These are phyloP conservation scores for Zalaria obscura DNA, from an alignment of 2,329 filamentous ascomycete genomes.

Conservation along the genomic window DNA sequence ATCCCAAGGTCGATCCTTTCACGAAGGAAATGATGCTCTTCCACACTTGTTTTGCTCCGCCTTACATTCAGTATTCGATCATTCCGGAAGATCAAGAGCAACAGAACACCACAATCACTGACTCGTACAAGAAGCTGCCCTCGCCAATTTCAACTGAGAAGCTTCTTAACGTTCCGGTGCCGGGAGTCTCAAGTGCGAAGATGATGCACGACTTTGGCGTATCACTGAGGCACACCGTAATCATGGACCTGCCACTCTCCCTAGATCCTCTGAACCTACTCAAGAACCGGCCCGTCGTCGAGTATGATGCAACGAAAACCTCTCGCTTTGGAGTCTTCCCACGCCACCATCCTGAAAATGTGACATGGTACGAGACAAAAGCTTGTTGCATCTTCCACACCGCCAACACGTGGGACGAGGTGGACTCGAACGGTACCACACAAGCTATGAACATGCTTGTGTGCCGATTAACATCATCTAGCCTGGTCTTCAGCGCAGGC, in stretches of 20 bases:
- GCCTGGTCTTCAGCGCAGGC: slow-evolving; percentile 49
- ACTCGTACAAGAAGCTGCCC: slow-evolving; percentile 8
- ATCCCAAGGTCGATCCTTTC: slow-evolving; percentile 50
- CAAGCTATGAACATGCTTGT: slow-evolving; percentile 47
- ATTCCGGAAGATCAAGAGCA: slow-evolving; percentile 23
- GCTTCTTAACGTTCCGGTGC: slow-evolving; percentile 40
- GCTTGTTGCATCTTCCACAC: slow-evolving; percentile 60
- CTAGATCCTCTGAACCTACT: slow-evolving; percentile 49
- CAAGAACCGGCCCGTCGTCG: slow-evolving; percentile 41
- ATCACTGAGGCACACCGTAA: slow-evolving; percentile 46
- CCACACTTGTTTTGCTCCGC: slow-evolving; percentile 49
- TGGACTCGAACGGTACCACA: slow-evolving; percentile 18
- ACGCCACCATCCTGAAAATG: slow-evolving; percentile 39
- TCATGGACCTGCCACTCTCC: slow-evolving; percentile 54
- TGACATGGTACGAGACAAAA: slow-evolving; percentile 54
- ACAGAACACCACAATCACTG: slow-evolving; percentile 14
- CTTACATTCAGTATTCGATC: slow-evolving; percentile 54
- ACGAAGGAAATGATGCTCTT: slow-evolving; percentile 55
- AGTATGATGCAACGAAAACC: slow-evolving; percentile 41
- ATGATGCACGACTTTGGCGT: slow-evolving; percentile 71
- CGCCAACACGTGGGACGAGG: slow-evolving; percentile 53
- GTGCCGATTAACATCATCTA: slow-evolving; percentile 52
- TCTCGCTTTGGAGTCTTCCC: slow-evolving; percentile 58
- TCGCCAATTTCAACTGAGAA: slow-evolving; percentile 9
- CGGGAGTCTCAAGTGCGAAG: slow-evolving; percentile 48